Evolutionary conservation across 768 basidiomycete species (phyloP).

Genomic region (Termitomyces titanicus): DNA sequence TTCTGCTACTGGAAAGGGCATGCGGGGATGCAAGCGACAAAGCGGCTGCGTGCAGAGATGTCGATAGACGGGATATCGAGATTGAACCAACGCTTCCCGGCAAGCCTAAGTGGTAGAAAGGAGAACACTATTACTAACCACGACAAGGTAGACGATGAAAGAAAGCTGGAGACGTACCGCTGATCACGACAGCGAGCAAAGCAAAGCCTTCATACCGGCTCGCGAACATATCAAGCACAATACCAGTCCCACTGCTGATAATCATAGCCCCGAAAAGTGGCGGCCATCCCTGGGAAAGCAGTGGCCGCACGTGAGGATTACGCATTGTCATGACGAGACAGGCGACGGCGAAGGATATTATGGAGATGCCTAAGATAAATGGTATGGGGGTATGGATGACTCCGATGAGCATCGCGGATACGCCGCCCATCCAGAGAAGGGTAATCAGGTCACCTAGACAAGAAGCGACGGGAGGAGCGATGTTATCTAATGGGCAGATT

Average conservation of each 20-base stretch:
- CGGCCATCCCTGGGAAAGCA: slow-evolving; percentile 84
- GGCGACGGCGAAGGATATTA: slow-evolving; percentile 40
- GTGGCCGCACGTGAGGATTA: slow-evolving; percentile 66
- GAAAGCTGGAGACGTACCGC: slow-evolving; percentile 45
- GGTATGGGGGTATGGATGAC: slow-evolving; percentile 66
- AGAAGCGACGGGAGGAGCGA: slow-evolving; percentile 90
- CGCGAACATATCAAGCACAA: slow-evolving; percentile 89
- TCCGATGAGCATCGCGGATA: slow-evolving; percentile 69
- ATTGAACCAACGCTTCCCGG: slow-evolving; percentile 91
- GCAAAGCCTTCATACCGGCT: slow-evolving; percentile 86
- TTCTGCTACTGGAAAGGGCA: slow-evolving; percentile 14
- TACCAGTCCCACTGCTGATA: slow-evolving; percentile 84
- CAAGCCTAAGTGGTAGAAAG: slow-evolving; percentile 25
- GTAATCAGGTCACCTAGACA: slow-evolving; percentile 93
- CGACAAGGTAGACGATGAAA: neutral
- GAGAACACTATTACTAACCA: too few relatives aligned
- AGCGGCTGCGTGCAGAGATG: slow-evolving; percentile 71
- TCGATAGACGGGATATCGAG: slow-evolving; percentile 87
- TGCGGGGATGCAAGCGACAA: slow-evolving; percentile 24
- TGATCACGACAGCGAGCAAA: slow-evolving; percentile 82
- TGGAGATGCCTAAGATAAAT: slow-evolving; percentile 46
- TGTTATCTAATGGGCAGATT: slow-evolving; percentile 65
- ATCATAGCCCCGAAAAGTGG: slow-evolving; percentile 90
- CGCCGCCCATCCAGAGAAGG: slow-evolving; percentile 71
- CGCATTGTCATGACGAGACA: slow-evolving; percentile 56